phyloP scores from a whole-genome alignment of 345 rosid species.

The Aquilaria yunnanensis region DNA sequence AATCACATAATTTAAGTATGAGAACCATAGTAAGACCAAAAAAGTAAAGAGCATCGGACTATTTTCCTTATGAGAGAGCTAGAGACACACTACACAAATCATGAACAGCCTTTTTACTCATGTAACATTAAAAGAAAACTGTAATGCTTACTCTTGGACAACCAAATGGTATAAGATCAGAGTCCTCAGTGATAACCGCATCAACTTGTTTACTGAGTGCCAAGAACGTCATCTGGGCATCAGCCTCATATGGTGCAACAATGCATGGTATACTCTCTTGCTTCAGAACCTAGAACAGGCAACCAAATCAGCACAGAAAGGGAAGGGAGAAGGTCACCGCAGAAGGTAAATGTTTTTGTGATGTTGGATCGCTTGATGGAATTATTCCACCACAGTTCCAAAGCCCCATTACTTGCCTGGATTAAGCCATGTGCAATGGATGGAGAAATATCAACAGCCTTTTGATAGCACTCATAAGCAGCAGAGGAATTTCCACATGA shows the following conservation, averaged over 20 bases:
- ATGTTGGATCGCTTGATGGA: slow-evolving; percentile 2
- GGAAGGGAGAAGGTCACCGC: slow-evolving; percentile 2
- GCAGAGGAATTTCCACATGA: slow-evolving; percentile 74
- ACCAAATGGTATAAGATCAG: slow-evolving; percentile 98
- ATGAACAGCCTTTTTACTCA: neutral
- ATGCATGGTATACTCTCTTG: slow-evolving; percentile 60
- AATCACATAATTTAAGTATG: too few species aligned
- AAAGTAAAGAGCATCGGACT: too few species aligned
- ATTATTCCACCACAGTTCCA: neutral
- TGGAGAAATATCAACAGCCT: slow-evolving; percentile 97
- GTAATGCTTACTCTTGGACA: slow-evolving; percentile 78
- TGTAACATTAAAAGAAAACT: neutral
- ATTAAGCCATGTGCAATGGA: slow-evolving; percentile 76
- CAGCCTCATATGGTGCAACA: slow-evolving; percentile 98
- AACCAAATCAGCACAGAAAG: slow-evolving; percentile 18
- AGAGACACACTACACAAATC: neutral
- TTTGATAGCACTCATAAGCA: slow-evolving; percentile 87
- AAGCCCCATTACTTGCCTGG: slow-evolving; percentile 39
- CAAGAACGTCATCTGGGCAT: slow-evolving; percentile 96
- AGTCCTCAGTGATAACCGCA: slow-evolving; percentile 93
- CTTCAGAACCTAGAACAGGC: slow-evolving; percentile 58
- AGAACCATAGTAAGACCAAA: too few species aligned
- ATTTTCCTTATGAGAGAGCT: neutral
- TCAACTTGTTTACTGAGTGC: slow-evolving; percentile 77
- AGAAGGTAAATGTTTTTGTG: slow-evolving; percentile 1